A percentile compares a stretch with the other conserved stretches of the same genome.
Conservation (phyloP, 2,329 filamentous ascomycete genomes). For the Mariannaea sp. region DNA sequence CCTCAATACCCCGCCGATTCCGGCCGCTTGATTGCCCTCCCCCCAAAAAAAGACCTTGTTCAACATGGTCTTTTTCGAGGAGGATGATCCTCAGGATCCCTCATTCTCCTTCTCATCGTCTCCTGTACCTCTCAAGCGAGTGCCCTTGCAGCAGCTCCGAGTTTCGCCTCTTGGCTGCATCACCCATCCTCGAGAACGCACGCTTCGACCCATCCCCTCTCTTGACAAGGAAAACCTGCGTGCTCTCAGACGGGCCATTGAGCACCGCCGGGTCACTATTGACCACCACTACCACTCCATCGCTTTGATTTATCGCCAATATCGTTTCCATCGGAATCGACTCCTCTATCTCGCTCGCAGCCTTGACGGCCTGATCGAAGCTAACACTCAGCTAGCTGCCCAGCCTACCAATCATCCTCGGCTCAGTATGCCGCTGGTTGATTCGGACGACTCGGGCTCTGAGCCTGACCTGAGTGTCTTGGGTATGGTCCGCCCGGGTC, state of each 20-base stretch:
- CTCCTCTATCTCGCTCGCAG: constrained; percentile 7
- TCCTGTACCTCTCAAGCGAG: constrained; percentile 29
- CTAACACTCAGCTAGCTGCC: constrained; percentile 37
- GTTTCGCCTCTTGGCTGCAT: constrained; percentile 32
- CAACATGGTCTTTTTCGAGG: constrained; percentile 26
- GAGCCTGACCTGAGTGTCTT: constrained; percentile 47
- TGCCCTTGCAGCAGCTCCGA: constrained; percentile 37
- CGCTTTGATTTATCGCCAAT: constrained; percentile 7
- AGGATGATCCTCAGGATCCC: background rate
- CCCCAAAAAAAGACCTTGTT: no score
- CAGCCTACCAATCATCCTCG: constrained; percentile 38
- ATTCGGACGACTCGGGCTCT: constrained; percentile 44
- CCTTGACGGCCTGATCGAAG: constrained; percentile 8
- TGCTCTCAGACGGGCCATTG: constrained; percentile 23
- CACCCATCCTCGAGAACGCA: constrained; percentile 26
- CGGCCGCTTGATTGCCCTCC: background rate
- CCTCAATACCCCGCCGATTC: background rate
- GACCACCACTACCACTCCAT: constrained; percentile 16
- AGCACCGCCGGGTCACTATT: constrained; percentile 20
- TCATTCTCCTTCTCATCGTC: constrained; percentile 2
- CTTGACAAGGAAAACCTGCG: constrained; percentile 38
- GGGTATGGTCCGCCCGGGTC: constrained; percentile 40
- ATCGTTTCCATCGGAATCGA: constrained; percentile 12
- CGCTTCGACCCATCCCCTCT: constrained; percentile 33
- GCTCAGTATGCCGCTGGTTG: constrained; percentile 44